phyloP scores from a whole-genome alignment of 805 yeast genomes.

The Wickerhamomyces strasburgensis region DNA sequence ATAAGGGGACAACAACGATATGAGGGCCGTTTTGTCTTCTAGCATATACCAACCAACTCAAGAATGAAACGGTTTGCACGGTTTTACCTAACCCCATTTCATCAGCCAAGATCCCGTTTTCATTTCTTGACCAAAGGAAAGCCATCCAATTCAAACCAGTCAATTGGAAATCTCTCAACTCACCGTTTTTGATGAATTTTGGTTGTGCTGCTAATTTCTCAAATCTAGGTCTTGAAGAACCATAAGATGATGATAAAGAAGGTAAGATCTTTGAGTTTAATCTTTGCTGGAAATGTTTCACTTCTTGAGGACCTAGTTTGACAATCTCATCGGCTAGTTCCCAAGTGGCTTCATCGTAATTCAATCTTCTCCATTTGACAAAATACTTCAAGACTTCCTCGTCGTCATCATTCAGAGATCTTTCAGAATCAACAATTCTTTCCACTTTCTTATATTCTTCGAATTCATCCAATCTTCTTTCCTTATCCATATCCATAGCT shows the following conservation, averaged over 20 bases:
- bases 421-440: conserved; percentile 81
- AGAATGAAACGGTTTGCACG: conserved; percentile 90
- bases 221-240: conserved; percentile 73
- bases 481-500: conserved; percentile 87
- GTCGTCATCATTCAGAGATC: conserved; percentile 57
- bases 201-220: conserved; percentile 88
- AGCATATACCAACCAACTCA: conserved; percentile 92
- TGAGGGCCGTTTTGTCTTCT: conserved; percentile 98
- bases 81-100: conserved; percentile 99
- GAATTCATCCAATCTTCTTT: conserved; percentile 75
- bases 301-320: conserved; percentile 75
- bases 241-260: conserved; percentile 70
- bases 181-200: conserved; percentile 82
- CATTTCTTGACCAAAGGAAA: conserved; percentile 94
- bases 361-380: conserved; percentile 90
- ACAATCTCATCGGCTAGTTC: conserved; percentile 89
- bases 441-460: conserved; percentile 84
- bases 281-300: conserved; percentile 75
- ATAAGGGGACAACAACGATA: conserved; percentile 89
- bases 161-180: conserved; percentile 92
- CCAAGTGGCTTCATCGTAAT: conserved; percentile 97
- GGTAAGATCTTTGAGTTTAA: conserved; percentile 83
- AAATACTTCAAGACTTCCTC: conserved; percentile 69
- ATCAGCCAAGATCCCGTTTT: conserved; percentile 95
- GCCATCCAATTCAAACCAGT: conserved; percentile 99